A percentile compares a stretch with the other conserved stretches of the same genome.
Evolutionary conservation across 495 filamentous ascomycete genomes (phyloP).

Genomic region (Lasiosphaeria miniovina): DNA sequence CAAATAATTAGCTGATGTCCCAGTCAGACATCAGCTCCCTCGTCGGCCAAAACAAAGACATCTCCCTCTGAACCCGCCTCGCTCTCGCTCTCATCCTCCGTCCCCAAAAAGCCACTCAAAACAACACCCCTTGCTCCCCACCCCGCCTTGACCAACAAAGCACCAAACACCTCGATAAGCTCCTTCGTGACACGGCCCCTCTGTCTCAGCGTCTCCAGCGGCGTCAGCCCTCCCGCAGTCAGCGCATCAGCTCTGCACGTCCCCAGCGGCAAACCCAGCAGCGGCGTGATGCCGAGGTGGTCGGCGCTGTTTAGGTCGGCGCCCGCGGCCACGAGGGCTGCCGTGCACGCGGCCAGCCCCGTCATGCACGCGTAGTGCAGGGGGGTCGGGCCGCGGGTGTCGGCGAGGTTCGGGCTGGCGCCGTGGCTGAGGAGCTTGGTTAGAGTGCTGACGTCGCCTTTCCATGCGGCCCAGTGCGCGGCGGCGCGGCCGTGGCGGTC

Average conservation of each 20-base stretch:
- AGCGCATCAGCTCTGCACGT: not conserved
- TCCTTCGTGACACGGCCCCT: not conserved
- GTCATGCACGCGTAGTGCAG: not conserved
- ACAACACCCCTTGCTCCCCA: not conserved
- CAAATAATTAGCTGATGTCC: not conserved
- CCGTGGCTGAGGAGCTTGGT: not conserved
- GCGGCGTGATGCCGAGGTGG: not conserved
- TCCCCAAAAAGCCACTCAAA: not conserved
- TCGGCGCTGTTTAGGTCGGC: not conserved
- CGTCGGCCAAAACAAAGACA: not conserved
- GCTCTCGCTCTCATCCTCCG: not conserved
- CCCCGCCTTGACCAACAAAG: not conserved
- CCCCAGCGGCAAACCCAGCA: not conserved
- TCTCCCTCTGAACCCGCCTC: not conserved
- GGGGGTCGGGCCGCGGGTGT: not conserved
- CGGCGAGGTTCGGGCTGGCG: not conserved
- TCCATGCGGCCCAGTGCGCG: not conserved
- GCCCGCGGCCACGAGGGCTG: not conserved
- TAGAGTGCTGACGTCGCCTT: not conserved
- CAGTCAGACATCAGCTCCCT: not conserved
- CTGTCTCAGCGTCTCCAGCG: not conserved
- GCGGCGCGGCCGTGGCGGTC: not conserved
- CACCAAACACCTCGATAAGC: not conserved
- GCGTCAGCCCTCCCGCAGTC: not conserved
- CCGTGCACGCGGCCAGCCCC: not conserved